These are phyloP conservation scores for Deinandra increscens DNA, from an alignment of 129 eudicot genomes.

Conservation along the genomic window DNA sequence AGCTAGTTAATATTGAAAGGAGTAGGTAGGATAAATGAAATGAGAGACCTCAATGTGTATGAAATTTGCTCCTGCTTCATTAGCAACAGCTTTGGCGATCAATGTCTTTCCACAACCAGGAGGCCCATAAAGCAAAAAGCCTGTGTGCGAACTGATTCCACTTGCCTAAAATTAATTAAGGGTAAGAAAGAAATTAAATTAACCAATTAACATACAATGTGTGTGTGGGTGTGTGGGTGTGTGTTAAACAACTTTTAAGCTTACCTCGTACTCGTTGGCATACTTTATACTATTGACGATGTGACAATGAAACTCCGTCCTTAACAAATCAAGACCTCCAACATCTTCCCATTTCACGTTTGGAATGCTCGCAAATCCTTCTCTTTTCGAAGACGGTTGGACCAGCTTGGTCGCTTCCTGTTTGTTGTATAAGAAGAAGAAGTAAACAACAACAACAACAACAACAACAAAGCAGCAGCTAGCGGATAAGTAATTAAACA, in stretches of 20 bases:
- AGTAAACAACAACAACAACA: too few species aligned
- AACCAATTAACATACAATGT: too few species aligned
- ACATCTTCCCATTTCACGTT: conserved; percentile 81
- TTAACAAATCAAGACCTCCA: conserved; percentile 66
- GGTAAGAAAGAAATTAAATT: not conserved
- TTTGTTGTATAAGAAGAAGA: too few species aligned
- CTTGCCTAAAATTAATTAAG: conserved; percentile 45
- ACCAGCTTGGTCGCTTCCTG: conserved; percentile 54
- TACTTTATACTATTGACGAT: conserved; percentile 58
- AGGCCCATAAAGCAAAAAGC: conserved; percentile 86
- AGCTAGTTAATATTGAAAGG: not conserved
- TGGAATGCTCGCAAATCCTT: conserved; percentile 78
- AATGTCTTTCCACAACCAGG: conserved; percentile 94
- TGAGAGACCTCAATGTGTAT: conserved; percentile 73
- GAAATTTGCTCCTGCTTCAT: conserved; percentile 85
- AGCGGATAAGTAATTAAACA: too few species aligned
- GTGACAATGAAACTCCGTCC: conserved; percentile 54
- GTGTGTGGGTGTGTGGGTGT: too few species aligned
- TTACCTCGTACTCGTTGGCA: conserved; percentile 65
- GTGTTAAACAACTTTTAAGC: too few species aligned
- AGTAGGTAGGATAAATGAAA: not conserved
- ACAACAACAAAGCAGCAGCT: too few species aligned
- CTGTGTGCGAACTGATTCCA: conserved; percentile 58
- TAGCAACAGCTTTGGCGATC: conserved; percentile 91
- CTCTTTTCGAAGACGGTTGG: conserved; percentile 71